phyloP scores from a whole-genome alignment of 2,329 filamentous ascomycete genomes.

The Xylaria sp. region DNA sequence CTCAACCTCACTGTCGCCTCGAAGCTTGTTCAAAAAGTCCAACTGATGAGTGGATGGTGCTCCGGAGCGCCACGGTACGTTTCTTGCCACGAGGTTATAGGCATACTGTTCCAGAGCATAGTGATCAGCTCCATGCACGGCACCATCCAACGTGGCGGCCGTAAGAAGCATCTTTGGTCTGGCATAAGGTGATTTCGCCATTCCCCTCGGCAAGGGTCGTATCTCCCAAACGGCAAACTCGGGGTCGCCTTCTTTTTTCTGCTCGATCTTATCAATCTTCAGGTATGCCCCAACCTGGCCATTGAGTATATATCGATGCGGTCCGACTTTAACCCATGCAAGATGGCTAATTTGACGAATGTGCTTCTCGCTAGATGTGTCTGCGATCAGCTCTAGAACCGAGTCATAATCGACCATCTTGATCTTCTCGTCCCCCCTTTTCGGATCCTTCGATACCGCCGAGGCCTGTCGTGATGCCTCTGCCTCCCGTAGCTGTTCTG shows the following conservation, averaged over 20 bases:
- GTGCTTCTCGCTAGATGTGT: constrained; percentile 71
- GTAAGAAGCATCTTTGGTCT: constrained; percentile 63
- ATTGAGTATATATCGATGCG: constrained; percentile 64
- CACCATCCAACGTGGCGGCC: constrained; percentile 62
- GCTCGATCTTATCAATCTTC: constrained; percentile 43
- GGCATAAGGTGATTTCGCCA: constrained; percentile 57
- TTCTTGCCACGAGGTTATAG: constrained; percentile 58
- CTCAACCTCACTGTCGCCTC: constrained; percentile 44
- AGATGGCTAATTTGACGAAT: constrained; percentile 70
- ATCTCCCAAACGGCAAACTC: constrained; percentile 44
- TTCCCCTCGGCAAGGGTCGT: constrained; percentile 40
- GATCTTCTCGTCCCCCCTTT: constrained; percentile 40
- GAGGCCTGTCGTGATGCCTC: constrained; percentile 15
- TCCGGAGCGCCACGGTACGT: constrained; percentile 62
- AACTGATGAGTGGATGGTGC: constrained; percentile 63
- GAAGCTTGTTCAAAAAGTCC: constrained; percentile 62
- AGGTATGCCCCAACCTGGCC: constrained; percentile 59
- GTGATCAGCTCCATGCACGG: constrained; percentile 79
- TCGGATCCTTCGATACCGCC: background rate
- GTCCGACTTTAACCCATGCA: constrained; percentile 77
- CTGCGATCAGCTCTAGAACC: constrained; percentile 83
- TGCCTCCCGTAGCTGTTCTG: constrained; percentile 35
- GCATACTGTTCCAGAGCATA: constrained; percentile 65
- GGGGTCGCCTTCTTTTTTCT: constrained; percentile 24
- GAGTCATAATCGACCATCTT: constrained; percentile 88